Conservation (phyloP, 2,329 filamentous ascomycete genomes). For the Alternaria arborescens region DNA sequence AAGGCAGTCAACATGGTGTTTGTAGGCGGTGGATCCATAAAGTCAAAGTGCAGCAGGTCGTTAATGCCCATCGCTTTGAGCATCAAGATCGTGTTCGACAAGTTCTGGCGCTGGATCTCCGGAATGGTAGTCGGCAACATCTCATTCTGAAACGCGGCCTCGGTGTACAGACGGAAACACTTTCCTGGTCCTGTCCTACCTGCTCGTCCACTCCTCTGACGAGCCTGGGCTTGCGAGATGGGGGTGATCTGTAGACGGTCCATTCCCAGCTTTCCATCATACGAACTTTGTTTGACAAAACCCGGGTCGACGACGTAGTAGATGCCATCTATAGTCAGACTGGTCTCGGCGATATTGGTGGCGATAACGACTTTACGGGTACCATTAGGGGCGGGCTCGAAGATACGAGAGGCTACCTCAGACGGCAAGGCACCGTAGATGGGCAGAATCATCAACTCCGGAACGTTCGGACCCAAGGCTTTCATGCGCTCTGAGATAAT, state of each 20-base stretch:
- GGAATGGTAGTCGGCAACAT: slow-evolving; percentile 97
- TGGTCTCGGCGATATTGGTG: slow-evolving; percentile 98
- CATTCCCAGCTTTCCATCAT: slow-evolving; percentile 97
- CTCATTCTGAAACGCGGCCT: slow-evolving; percentile 93
- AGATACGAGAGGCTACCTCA: slow-evolving; percentile 93
- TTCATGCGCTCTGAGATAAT: slow-evolving; percentile 97
- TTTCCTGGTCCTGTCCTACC: slow-evolving; percentile 96
- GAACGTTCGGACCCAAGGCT: slow-evolving; percentile 86
- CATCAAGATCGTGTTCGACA: slow-evolving; percentile 94
- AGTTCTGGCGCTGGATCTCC: slow-evolving; percentile 93
- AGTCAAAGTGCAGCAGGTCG: slow-evolving; percentile 95
- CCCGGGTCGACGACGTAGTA: slow-evolving; percentile 97
- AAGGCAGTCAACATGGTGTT: slow-evolving; percentile 97
- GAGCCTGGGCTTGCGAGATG: slow-evolving; percentile 95
- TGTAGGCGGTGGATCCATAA: slow-evolving; percentile 97
- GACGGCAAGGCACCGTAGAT: slow-evolving; percentile 95
- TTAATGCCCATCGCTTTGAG: slow-evolving; percentile 99
- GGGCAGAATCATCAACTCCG: slow-evolving; percentile 89
- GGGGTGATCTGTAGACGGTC: slow-evolving; percentile 95
- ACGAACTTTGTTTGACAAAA: slow-evolving; percentile 97
- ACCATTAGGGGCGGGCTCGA: slow-evolving; percentile 88
- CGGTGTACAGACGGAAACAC: slow-evolving; percentile 87
- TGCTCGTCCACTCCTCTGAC: slow-evolving; percentile 90
- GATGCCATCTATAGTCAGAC: slow-evolving; percentile 96
- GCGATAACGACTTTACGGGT: slow-evolving; percentile 94